Conservation (phyloP, 495 filamentous ascomycete species). For the Daldinia grandis region DNA sequence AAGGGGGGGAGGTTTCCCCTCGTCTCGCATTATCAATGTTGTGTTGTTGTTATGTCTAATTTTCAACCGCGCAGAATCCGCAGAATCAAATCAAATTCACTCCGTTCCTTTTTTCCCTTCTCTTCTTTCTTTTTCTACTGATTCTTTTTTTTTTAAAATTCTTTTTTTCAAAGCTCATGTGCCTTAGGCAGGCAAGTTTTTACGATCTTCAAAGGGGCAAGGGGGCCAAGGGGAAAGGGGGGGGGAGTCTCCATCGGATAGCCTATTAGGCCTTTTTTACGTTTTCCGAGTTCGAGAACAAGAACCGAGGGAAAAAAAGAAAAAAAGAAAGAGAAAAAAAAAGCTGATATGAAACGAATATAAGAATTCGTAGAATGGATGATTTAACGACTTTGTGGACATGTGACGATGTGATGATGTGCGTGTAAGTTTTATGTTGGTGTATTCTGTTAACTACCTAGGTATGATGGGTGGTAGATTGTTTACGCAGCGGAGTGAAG, state of each 20-base stretch:
- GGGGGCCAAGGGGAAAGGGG: not conserved
- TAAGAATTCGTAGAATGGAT: constrained; percentile 9
- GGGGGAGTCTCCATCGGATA: not conserved
- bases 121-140: not conserved
- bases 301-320: not conserved
- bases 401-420: too few species aligned
- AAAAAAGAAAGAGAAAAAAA: not conserved
- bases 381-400: constrained; percentile 3
- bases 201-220: not conserved
- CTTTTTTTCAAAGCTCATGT: not conserved
- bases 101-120: not conserved
- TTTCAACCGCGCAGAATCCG: not conserved
- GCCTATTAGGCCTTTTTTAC: not conserved
- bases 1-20: too few species aligned
- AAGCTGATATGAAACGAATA: not conserved
- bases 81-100: not conserved
- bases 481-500: too few species aligned
- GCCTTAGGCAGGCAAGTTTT: not conserved
- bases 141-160: not conserved
- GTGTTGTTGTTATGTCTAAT: not conserved
- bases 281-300: not conserved
- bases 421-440: not conserved
- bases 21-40: constrained; percentile 11
- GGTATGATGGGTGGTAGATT: too few species aligned
- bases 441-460: too few species aligned